A percentile compares a stretch with the other conserved stretches of the same genome.
phyloP scores from a whole-genome alignment of 345 rosid species.

The Nasturtium officinale region DNA sequence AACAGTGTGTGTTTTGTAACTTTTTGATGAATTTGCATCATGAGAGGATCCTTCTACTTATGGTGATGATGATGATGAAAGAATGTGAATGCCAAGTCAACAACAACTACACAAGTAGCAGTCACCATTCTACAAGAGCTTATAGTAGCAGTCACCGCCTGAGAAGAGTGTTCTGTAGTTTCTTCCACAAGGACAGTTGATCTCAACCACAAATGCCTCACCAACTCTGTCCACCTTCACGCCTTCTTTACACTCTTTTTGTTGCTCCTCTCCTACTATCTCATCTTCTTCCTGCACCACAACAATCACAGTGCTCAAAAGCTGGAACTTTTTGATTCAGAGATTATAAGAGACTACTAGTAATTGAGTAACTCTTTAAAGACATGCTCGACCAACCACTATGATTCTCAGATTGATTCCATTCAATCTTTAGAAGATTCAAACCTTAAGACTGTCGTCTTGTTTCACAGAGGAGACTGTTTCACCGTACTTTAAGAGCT shows the following conservation, averaged over 20 bases:
- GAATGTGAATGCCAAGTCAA: not conserved
- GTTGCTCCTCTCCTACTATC: conserved; percentile 20
- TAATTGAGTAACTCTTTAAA: not conserved
- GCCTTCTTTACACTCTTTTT: conserved; percentile 38
- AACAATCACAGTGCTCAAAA: conserved; percentile 2
- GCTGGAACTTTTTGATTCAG: not conserved
- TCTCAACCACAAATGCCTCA: conserved; percentile 45
- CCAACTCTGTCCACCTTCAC: conserved; percentile 46
- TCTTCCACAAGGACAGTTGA: conserved; percentile 44
- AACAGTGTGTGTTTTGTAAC: conserved; percentile 22
- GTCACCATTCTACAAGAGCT: conserved; percentile 36
- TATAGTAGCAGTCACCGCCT: conserved; percentile 48
- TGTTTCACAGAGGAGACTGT: conserved; percentile 32
- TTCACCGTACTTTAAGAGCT: conserved; percentile 39
- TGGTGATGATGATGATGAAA: conserved; percentile 17
- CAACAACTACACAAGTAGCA: not conserved
- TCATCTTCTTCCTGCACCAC: conserved; percentile 23
- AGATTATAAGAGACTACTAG: conserved; percentile 1
- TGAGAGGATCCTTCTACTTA: conserved; percentile 16
- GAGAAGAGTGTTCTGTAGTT: conserved; percentile 44
- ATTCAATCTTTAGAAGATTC: not conserved
- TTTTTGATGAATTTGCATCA: not conserved
- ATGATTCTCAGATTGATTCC: not conserved
- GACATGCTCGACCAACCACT: not conserved
- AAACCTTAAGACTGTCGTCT: conserved; percentile 34